Evolutionary conservation across 345 rosid genomes (phyloP), one percentile per base, ranked within the genome.

Genomic region (Dipteronia dyeriana): DNA sequence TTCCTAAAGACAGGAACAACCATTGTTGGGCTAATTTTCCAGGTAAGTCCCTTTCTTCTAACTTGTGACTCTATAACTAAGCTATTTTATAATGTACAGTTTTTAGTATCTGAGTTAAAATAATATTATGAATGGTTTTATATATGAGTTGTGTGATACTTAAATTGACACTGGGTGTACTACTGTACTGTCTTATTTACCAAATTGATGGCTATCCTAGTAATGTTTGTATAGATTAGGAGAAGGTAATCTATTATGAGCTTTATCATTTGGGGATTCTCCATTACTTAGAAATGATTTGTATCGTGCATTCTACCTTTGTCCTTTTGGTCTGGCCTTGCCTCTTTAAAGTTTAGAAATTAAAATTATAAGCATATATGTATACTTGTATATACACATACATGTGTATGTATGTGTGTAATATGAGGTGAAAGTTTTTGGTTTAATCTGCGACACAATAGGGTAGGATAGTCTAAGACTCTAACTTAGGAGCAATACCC

Each of bases 1-100:
- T 93, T 43, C 45, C 81, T 92, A 19, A 95, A 94, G 86, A 95
- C 99, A 0, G 99, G 99, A 68, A 95, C 99, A 31, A 95, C 99
- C 47, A 95, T 95, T 74, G 99, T 95, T 76, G 98, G 98, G 38
- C 78, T 95, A 70, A 83, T 89, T 73, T 94, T 88, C 76, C 82
- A 90, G 97, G 99, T 95, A 71, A 66, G 65, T 47, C 1, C 13
- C 20, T 19, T 14, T 16, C 11, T 11, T 70, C 26, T 1, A 17
- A 31, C 26, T 45, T 26, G 26, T 43, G 41, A 73, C 5, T 14
- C 49, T 34, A 56, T 60, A 59, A 7, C 25, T 41, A 14, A 60
- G 66, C 17, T 41, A 41, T 9, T 57, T 4, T 61, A 19, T 11
- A 17, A 3, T 34, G 49, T 9, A 66, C 5, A 29, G 7, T 49